A percentile compares a stretch with the other conserved stretches of the same genome.
Evolutionary conservation across 2,329 filamentous ascomycete genomes (phyloP).

Genomic region (Talaromyces marneffei): DNA sequence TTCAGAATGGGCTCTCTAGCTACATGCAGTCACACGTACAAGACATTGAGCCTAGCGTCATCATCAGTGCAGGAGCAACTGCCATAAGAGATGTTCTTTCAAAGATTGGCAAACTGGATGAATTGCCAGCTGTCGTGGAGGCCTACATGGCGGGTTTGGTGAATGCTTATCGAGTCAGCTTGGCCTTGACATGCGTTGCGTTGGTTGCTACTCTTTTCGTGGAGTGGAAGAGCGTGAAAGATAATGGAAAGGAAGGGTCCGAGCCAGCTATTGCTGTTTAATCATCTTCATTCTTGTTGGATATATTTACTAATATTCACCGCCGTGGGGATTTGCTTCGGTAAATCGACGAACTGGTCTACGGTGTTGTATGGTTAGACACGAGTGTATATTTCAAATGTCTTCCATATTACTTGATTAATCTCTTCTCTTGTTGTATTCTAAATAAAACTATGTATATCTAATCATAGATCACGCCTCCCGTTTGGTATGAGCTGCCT

Average conservation of each 20-base stretch:
- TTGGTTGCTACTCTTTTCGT: conserved; percentile 5
- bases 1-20: conserved; percentile 24
- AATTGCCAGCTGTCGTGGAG: conserved; percentile 1
- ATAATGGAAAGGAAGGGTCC: neutral
- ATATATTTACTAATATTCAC: neutral
- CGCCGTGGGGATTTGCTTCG: neutral
- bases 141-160: conserved; percentile 9
- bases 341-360: neutral
- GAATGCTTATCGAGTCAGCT: neutral
- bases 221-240: conserved; percentile 12
- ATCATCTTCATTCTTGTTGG: neutral
- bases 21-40: conserved; percentile 15
- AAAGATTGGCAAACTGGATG: neutral
- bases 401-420: too few species aligned
- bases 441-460: neutral
- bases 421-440: neutral
- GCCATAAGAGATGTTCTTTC: neutral
- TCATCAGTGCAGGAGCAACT: conserved; percentile 11
- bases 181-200: neutral
- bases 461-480: neutral
- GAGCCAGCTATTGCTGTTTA: neutral
- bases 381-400: neutral
- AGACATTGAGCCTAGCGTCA: neutral
- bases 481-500: neutral
- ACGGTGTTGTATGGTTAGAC: too few species aligned